Conservation (phyloP, 345 rosid species). For the Pugionium cornutum region DNA sequence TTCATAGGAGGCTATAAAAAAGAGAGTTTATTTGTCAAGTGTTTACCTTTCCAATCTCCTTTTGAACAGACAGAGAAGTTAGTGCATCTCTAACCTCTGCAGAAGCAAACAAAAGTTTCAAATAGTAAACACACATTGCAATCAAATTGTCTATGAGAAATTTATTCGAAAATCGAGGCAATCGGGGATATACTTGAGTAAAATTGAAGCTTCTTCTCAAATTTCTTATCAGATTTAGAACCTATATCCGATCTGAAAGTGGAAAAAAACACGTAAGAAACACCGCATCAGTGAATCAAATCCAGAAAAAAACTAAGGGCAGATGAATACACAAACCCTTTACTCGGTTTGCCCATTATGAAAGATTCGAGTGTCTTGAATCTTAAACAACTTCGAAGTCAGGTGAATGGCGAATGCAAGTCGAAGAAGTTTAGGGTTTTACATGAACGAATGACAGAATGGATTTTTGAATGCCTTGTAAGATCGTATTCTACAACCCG, state of each 20-base stretch:
- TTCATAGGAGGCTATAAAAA: too few relatives aligned
- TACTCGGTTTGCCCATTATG: conserved; percentile 42
- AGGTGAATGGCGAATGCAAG: conserved; percentile 17
- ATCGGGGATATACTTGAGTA: conserved; percentile 51
- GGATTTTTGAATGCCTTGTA: background rate
- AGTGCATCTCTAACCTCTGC: conserved; percentile 69
- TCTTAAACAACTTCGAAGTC: conserved; percentile 4
- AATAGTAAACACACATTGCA: conserved; percentile 2
- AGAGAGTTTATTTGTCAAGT: background rate
- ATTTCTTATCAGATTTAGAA: conserved; percentile 54
- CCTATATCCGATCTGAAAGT: conserved; percentile 32
- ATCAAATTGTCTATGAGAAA: background rate
- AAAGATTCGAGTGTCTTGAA: conserved; percentile 6
- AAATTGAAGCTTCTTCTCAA: conserved; percentile 60
- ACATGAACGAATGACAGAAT: conserved; percentile 7
- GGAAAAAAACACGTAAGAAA: background rate
- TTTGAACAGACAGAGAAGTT: conserved; percentile 55
- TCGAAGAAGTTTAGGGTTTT: conserved; percentile 36
- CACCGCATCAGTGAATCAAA: conserved; percentile 9
- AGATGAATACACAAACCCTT: conserved; percentile 27
- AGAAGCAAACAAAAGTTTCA: conserved; percentile 23
- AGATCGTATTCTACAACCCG: conserved; percentile 24
- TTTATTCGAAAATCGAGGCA: background rate
- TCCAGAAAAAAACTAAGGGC: background rate
- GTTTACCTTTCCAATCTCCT: conserved; percentile 55